Conservation (phyloP, 208 protist species). For the Leishmania tarentolae region DNA sequence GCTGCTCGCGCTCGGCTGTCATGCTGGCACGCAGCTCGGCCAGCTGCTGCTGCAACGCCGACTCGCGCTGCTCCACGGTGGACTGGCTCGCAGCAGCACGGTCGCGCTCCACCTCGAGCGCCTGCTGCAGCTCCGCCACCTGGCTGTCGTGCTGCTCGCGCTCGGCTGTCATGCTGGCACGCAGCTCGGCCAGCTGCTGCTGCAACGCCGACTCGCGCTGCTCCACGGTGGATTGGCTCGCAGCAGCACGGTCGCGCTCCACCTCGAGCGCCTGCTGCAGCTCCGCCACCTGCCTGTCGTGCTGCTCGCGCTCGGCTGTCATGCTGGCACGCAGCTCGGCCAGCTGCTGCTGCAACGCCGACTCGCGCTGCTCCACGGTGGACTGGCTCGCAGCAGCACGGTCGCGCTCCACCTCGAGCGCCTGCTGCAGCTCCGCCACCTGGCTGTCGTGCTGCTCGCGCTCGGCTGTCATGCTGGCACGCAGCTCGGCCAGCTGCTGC, state of each 20-base stretch:
- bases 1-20: slow-evolving; percentile 13
- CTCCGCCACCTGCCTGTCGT: not conserved
- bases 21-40: not conserved
- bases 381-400: not conserved
- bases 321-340: slow-evolving; percentile 2
- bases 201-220: not conserved
- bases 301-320: not conserved
- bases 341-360: not conserved
- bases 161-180: not conserved
- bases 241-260: not conserved
- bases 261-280: not conserved
- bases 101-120: not conserved
- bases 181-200: slow-evolving; percentile 8
- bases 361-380: not conserved
- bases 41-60: not conserved
- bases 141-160: slow-evolving; percentile 7
- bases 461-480: not conserved
- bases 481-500: slow-evolving; percentile 13
- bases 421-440: not conserved
- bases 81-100: not conserved
- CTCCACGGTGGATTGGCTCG: not conserved
- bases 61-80: not conserved
- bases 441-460: not conserved
- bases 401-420: not conserved
- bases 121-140: slow-evolving; percentile 11